Percentiles rank a stretch among this genome's conserved stretches.
These are phyloP conservation scores for Clavispora carvajalis DNA, from an alignment of 805 yeast species.

Conservation along the genomic window DNA sequence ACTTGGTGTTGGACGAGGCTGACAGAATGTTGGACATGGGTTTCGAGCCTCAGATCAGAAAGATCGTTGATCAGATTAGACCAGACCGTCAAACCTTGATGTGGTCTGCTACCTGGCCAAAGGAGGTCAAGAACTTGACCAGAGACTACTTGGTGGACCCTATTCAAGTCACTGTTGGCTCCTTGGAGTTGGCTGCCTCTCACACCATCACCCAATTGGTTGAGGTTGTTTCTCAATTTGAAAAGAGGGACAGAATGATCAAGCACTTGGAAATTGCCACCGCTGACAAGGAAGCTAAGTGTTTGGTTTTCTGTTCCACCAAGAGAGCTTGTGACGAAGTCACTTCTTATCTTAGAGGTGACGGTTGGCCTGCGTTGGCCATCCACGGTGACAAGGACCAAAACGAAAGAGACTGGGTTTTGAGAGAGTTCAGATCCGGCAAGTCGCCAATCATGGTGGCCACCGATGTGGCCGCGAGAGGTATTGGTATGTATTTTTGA, in stretches of 20 bases:
- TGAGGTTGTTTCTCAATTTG: constrained; percentile 86
- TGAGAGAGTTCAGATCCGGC: constrained; percentile 87
- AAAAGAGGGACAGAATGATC: constrained; percentile 85
- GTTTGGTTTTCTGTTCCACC: constrained; percentile 89
- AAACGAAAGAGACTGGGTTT: constrained; percentile 98
- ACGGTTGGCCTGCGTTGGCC: constrained; percentile 98
- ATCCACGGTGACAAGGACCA: constrained; percentile 98
- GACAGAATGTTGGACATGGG: constrained; percentile 99
- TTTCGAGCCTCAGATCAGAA: constrained; percentile 98
- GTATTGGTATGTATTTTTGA: constrained; percentile 81
- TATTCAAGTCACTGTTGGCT: constrained; percentile 95
- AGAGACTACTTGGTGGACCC: constrained; percentile 88
- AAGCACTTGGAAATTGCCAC: constrained; percentile 82
- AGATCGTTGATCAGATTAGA: constrained; percentile 95
- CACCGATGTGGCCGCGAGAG: constrained; percentile 99
- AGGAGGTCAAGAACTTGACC: constrained; percentile 91
- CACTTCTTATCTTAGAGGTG: constrained; percentile 84
- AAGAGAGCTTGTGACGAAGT: constrained; percentile 97
- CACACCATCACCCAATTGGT: constrained; percentile 92
- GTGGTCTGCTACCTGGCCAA: constrained; percentile 99
- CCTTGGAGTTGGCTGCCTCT: constrained; percentile 91
- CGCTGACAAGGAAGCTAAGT: constrained; percentile 63
- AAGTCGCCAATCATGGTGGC: constrained; percentile 97
- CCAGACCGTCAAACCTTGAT: constrained; percentile 98
- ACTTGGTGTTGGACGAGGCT: constrained; percentile 96